Evolutionary conservation across 495 filamentous ascomycete species (phyloP).

Genomic region (Copromyces sp.): DNA sequence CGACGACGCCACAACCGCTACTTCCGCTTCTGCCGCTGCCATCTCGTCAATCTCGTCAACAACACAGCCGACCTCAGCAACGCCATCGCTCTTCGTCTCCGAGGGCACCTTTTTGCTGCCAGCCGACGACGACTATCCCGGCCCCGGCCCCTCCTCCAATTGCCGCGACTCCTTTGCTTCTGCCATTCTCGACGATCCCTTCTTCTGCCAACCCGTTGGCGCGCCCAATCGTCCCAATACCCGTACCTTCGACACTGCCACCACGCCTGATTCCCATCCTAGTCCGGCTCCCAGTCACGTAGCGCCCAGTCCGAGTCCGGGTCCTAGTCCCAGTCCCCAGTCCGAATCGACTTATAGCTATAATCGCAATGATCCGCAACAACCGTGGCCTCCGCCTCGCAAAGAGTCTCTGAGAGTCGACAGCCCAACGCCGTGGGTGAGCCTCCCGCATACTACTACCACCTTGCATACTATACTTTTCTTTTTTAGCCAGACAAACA

Average conservation of each 20-base stretch:
- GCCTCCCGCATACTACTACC: constrained; percentile 3
- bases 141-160: constrained; percentile 11
- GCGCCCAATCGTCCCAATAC: neutral
- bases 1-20: constrained; percentile 2
- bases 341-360: constrained; percentile 5
- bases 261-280: constrained; percentile 4
- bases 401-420: constrained; percentile 29
- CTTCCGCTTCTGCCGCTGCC: neutral
- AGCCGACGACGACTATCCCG: constrained; percentile 17
- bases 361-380: constrained; percentile 26
- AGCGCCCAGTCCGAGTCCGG: neutral
- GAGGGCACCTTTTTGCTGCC: constrained; percentile 20
- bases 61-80: constrained; percentile 6
- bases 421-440: constrained; percentile 27
- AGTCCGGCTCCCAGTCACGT: neutral
- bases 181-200: constrained; percentile 35
- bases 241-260: constrained; percentile 1
- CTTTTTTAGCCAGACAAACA: neutral
- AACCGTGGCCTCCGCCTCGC: constrained; percentile 28
- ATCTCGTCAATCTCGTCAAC: constrained; percentile 2
- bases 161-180: constrained; percentile 33
- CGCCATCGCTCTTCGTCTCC: constrained; percentile 6
- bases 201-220: constrained; percentile 28
- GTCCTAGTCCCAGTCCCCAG: constrained; percentile 1
- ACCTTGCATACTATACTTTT: neutral